Conservation (phyloP, 129 eudicot genomes). For the Erigeron canadensis region DNA sequence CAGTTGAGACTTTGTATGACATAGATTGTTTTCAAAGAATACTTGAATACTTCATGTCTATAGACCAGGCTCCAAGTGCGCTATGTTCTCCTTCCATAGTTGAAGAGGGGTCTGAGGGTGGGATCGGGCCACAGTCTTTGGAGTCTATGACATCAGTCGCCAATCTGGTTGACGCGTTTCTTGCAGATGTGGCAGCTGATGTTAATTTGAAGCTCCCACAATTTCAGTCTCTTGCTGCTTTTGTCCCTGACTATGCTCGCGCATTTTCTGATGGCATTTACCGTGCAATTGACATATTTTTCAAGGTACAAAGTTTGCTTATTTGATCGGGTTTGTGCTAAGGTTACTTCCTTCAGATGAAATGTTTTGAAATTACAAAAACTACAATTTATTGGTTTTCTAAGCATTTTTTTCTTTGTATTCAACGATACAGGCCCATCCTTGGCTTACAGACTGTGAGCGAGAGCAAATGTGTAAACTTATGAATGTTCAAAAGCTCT, state of each 20-base stretch:
- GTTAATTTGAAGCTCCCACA: constrained; percentile 61
- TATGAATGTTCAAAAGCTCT: constrained; percentile 71
- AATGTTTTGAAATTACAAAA: background rate
- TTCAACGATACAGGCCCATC: constrained; percentile 50
- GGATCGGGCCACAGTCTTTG: constrained; percentile 43
- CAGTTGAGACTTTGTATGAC: constrained; percentile 67
- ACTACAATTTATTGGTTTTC: background rate
- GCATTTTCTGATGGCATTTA: constrained; percentile 70
- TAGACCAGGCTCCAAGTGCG: constrained; percentile 41
- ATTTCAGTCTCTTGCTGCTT: constrained; percentile 66
- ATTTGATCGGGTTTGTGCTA: background rate
- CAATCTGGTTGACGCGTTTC: constrained; percentile 63
- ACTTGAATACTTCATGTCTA: constrained; percentile 64
- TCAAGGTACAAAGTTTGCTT: constrained; percentile 38
- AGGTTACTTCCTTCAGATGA: background rate
- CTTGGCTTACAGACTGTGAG: constrained; percentile 62
- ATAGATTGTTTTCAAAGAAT: constrained; percentile 84
- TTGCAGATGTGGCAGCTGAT: constrained; percentile 81
- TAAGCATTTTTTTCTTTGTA: background rate
- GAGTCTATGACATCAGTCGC: constrained; percentile 63
- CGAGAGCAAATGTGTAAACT: constrained; percentile 67
- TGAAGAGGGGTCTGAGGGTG: constrained; percentile 54
- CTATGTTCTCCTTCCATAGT: constrained; percentile 46
- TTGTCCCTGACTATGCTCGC: constrained; percentile 78
- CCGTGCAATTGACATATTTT: constrained; percentile 75